Percentiles rank a stretch among this genome's conserved stretches.
phyloP scores from a whole-genome alignment of 2,329 filamentous ascomycete genomes.

The Fusarium sp. region DNA sequence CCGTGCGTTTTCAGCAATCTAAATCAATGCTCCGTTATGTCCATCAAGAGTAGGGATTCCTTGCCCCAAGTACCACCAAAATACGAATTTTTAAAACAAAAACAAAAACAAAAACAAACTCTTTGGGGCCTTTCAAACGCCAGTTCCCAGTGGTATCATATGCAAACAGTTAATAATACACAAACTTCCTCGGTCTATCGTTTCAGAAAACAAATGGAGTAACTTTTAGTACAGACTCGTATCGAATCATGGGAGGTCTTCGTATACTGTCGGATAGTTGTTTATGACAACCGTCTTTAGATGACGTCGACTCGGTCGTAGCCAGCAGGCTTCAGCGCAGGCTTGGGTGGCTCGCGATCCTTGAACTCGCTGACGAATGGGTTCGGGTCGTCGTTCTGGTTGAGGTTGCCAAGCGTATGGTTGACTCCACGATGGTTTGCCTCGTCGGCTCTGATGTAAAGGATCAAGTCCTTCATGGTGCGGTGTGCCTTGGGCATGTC shows the following conservation, averaged over 20 bases:
- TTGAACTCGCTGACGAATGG: conserved; percentile 91
- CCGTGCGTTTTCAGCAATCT: neutral
- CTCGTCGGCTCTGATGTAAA: conserved; percentile 93
- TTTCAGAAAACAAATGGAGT: conserved; percentile 13
- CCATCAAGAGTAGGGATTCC: conserved; percentile 35
- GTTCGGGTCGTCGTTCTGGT: conserved; percentile 90
- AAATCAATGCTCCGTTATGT: neutral
- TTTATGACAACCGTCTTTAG: conserved; percentile 46
- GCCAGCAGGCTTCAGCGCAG: conserved; percentile 75
- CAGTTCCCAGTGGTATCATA: conserved; percentile 30
- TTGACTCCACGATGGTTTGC: conserved; percentile 95
- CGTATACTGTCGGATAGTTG: neutral
- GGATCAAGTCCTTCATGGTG: conserved; percentile 87
- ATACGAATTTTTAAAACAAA: neutral
- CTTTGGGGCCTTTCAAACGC: conserved; percentile 10
- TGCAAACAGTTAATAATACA: conserved; percentile 6
- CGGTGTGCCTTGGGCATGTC: conserved; percentile 88
- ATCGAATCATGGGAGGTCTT: neutral
- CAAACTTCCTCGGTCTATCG: neutral
- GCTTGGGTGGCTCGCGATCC: conserved; percentile 76
- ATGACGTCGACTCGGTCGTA: conserved; percentile 90
- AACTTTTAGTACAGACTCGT: conserved; percentile 9
- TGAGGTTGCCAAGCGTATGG: conserved; percentile 90
- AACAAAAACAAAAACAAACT: neutral
- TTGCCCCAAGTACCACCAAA: conserved; percentile 5